A percentile compares a stretch with the other conserved stretches of the same genome.
Conservation (phyloP, 1,284 basidiomycete species). For the Irpex lacteus region DNA sequence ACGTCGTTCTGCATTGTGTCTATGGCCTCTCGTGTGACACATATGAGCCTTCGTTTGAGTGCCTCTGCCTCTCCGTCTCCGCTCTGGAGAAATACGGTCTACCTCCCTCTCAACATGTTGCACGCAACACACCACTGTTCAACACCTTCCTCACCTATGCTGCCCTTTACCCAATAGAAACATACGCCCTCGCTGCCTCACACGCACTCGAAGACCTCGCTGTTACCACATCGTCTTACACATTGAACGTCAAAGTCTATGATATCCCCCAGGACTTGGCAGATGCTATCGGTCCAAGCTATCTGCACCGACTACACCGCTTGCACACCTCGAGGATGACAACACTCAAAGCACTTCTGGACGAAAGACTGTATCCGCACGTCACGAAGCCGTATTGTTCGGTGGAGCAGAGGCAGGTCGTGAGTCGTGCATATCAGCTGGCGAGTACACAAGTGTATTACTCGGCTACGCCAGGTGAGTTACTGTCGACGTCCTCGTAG, state of each 20-base stretch:
- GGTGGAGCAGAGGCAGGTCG: conserved; percentile 26
- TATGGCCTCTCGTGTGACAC: no score
- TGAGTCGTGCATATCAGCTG: conserved; percentile 15
- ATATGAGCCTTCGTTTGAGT: no score
- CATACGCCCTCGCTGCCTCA: conserved; percentile 35
- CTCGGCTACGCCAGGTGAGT: not conserved
- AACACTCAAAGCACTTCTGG: conserved; percentile 34
- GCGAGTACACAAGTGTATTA: not conserved
- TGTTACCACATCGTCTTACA: conserved; percentile 31
- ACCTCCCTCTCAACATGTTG: conserved; percentile 17
- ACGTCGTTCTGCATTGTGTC: no score
- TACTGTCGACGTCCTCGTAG: no score
- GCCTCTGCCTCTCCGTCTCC: no score
- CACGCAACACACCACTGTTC: conserved; percentile 25
- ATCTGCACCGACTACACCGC: conserved; percentile 39
- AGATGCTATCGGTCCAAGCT: conserved; percentile 34
- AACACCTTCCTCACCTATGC: conserved; percentile 29
- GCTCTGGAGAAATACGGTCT: conserved; percentile 31
- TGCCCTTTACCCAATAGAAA: conserved; percentile 26
- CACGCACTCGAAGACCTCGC: conserved; percentile 34
- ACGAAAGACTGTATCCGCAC: conserved; percentile 32
- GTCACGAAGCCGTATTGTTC: conserved; percentile 26
- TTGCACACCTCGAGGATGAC: conserved; percentile 36
- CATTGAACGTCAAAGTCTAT: conserved; percentile 31
- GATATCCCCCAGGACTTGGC: conserved; percentile 33